Percentiles rank a stretch among this genome's conserved stretches.
These are phyloP conservation scores for Lachancea fermentati DNA, from an alignment of 805 yeast species.

Conservation along the genomic window DNA sequence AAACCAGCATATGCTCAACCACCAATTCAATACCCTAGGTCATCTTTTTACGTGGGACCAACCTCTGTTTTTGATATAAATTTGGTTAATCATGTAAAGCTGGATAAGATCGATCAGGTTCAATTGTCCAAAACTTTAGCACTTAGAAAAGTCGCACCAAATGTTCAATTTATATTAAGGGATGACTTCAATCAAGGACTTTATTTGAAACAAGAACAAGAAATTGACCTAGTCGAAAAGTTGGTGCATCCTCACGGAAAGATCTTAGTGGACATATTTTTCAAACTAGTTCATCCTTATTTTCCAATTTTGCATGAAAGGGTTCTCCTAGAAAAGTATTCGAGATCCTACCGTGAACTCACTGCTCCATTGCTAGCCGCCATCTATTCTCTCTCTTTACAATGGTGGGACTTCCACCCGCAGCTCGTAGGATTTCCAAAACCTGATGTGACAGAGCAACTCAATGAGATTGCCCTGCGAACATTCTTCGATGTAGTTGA, in stretches of 20 bases:
- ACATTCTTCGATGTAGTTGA: conserved; percentile 69
- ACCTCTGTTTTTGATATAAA: conserved; percentile 77
- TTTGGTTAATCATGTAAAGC: conserved; percentile 56
- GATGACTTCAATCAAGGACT: conserved; percentile 75
- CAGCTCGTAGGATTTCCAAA: conserved; percentile 67
- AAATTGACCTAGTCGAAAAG: conserved; percentile 77
- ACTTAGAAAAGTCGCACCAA: conserved; percentile 72
- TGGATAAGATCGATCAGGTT: conserved; percentile 75
- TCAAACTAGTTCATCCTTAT: conserved; percentile 81
- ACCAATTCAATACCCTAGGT: conserved; percentile 81
- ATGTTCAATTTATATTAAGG: conserved; percentile 68
- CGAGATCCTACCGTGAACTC: conserved; percentile 85
- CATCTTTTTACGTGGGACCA: conserved; percentile 84
- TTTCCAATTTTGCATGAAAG: conserved; percentile 88
- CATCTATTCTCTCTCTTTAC: conserved; percentile 80
- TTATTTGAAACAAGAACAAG: conserved; percentile 63
- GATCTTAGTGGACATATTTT: conserved; percentile 70
- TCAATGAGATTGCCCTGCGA: conserved; percentile 61
- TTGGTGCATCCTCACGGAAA: conserved; percentile 92
- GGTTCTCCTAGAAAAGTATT: conserved; percentile 85
- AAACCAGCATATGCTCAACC: conserved; percentile 7
- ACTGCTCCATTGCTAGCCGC: conserved; percentile 89
- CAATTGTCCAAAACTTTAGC: conserved; percentile 61
- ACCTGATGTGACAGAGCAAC: conserved; percentile 61
- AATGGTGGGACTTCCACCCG: conserved; percentile 84